Percentiles rank a stretch among this genome's conserved stretches.
Conservation (phyloP, 2,329 filamentous ascomycete species). For the Penicillium sclerotigenum region DNA sequence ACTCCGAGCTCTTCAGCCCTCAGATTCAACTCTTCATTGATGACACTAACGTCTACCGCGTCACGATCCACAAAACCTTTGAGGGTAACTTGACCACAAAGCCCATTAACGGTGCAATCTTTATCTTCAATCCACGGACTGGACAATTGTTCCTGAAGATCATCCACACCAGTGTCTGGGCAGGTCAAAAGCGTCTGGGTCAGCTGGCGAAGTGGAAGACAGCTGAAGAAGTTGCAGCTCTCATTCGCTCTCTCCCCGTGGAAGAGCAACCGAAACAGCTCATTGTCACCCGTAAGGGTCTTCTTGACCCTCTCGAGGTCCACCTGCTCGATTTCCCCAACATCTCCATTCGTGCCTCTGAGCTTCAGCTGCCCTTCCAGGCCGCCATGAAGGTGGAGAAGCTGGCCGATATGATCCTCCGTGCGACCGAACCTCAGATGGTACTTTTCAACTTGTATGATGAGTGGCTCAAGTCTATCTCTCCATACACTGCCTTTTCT, state of each 20-base stretch:
- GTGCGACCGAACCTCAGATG: conserved; percentile 99
- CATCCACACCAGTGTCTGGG: conserved; percentile 99
- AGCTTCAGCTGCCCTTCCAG: conserved; percentile 96
- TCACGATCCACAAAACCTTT: conserved; percentile 99
- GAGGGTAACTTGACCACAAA: conserved; percentile 99
- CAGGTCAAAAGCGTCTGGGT: conserved; percentile 96
- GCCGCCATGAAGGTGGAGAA: conserved; percentile 99
- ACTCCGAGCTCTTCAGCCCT: conserved; percentile 98
- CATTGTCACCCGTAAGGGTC: conserved; percentile 95
- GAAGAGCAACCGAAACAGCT: conserved; percentile 99
- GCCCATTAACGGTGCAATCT: conserved; percentile 98
- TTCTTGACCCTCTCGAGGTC: conserved; percentile 93
- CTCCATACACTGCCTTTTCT: conserved; percentile 97
- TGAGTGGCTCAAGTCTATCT: conserved; percentile 97
- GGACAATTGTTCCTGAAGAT: conserved; percentile 98
- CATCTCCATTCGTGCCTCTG: conserved; percentile 95
- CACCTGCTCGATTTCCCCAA: conserved; percentile 98
- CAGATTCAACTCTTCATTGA: conserved; percentile 99
- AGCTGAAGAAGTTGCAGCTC: conserved; percentile 95
- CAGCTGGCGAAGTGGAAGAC: conserved; percentile 99
- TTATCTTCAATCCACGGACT: conserved; percentile 99
- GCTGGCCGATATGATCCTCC: conserved; percentile 96
- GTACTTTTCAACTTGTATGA: conserved; percentile 98
- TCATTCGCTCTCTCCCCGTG: conserved; percentile 91
- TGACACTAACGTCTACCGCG: conserved; percentile 98